Base-by-base conservation (phyloP, 2,329 filamentous ascomycete genomes). In the Cucurbitaria berberidis region DNA sequence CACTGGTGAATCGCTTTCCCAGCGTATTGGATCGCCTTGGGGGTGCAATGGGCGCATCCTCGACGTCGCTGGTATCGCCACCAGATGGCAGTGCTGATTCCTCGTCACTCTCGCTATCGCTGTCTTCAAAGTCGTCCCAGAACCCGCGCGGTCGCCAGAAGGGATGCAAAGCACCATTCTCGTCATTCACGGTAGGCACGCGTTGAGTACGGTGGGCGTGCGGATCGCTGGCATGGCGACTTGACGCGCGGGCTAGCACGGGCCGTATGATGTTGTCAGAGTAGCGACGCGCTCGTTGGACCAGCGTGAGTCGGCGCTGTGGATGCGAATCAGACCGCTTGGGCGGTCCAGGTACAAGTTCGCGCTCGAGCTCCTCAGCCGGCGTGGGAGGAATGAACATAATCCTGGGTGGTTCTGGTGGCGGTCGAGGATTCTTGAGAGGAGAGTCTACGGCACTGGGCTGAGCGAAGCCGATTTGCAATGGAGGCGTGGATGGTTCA, bases 61-160 rank as follows among this genome's bases (percentile, higher is more conserved):
- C 67, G 11, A 80, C 61, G 30, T 79, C 74, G 34, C 74, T 77
- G 0, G 78, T 81, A 51, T 82, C 79, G 27, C 79, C 79, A 5
- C 79, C 79, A 13, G 59, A 59, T 0, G 79, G 79, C 1, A 81
- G 67, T 0, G 66, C 66, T 29, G 74, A 70, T 16, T 72, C 68
- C 16, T 73, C 61, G 3, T 62, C 72, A 16, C 69, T 72, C 16
- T 74, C 70, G 5, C 69, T 70, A 8, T 78, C 74, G 21, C 67
- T 75, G 48, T 76, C 74, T n/a, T 71, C 69, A 45, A 76, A 84
- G 34, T 82, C 82, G 34, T 86, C 83, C 84, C 84, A 87, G 70
- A 87, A 86, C n/a, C 80, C 80, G 32, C 81, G 81, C 1, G 85
- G 85, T 19, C 82, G 79, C 86, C 86, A 88, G 66, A 87, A 85